Percentiles rank a stretch among this genome's conserved stretches.
phyloP scores from a whole-genome alignment of 2,329 filamentous ascomycete genomes.

The Hymenoscyphus fructigenus region DNA sequence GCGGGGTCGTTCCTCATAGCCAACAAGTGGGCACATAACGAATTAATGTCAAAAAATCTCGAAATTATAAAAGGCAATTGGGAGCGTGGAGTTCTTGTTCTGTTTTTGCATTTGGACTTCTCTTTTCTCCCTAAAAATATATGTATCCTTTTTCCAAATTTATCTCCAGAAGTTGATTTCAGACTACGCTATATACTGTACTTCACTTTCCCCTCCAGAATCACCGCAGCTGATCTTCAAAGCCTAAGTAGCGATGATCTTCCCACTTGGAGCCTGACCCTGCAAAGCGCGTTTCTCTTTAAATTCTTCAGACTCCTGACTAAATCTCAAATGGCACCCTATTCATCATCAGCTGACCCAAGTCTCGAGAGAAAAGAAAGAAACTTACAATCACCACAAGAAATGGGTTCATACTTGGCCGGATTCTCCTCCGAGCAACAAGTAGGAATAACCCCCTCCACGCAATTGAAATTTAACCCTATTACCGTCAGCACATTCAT shows the following conservation, averaged over 20 bases:
- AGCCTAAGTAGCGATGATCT: slow-evolving; percentile 27
- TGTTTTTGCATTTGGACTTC: no score
- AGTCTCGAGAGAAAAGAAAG: not conserved
- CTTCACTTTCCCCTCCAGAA: not conserved
- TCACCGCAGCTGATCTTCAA: not conserved
- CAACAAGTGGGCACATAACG: not conserved
- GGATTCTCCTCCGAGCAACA: slow-evolving; percentile 48
- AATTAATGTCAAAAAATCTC: not conserved
- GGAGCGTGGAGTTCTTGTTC: no score
- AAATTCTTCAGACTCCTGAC: slow-evolving; percentile 30
- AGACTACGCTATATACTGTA: no score
- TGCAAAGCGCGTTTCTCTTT: slow-evolving; percentile 24
- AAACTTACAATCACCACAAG: slow-evolving; percentile 46
- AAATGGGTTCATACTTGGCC: slow-evolving; percentile 51
- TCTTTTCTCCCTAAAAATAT: no score
- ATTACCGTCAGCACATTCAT: not conserved
- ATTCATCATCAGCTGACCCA: not conserved
- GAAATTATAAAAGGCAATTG: not conserved
- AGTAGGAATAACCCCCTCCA: slow-evolving; percentile 48
- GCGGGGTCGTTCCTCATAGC: not conserved
- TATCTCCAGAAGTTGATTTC: no score
- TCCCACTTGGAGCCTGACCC: slow-evolving; percentile 31
- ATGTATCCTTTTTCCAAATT: no score
- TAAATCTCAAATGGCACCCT: slow-evolving; percentile 37
- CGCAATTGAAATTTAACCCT: slow-evolving; percentile 52